Evolutionary conservation across 305 asterid species (phyloP).

Genomic region (Rubia tinctorum): DNA sequence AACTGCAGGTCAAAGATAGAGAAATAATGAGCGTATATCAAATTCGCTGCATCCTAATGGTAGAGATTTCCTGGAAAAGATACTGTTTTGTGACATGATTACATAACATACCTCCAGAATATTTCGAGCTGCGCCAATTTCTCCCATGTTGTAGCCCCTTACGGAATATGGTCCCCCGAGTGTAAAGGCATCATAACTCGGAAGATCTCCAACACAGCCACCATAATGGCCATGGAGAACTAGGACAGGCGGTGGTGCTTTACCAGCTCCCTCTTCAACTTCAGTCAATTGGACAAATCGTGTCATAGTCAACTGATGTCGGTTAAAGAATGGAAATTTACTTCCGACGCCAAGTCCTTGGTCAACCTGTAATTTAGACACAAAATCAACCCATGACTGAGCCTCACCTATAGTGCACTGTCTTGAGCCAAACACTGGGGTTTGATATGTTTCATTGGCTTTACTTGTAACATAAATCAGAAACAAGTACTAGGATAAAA

Average conservation of each 20-base stretch:
- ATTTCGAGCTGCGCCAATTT: constrained; percentile 94
- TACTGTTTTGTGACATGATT: background rate
- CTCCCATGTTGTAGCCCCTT: constrained; percentile 98
- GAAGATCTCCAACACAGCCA: constrained; percentile 97
- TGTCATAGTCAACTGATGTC: constrained; percentile 83
- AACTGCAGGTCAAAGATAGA: constrained; percentile 40
- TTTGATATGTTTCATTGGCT: background rate
- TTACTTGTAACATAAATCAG: background rate
- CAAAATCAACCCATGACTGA: constrained; percentile 3
- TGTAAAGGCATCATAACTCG: constrained; percentile 93
- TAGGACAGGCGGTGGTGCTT: constrained; percentile 87
- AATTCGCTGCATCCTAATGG: background rate
- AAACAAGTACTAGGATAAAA: background rate
- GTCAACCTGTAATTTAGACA: constrained; percentile 60
- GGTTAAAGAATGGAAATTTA: constrained; percentile 82
- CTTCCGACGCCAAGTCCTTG: constrained; percentile 96
- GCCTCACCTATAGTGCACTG: background rate
- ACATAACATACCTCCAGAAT: constrained; percentile 63
- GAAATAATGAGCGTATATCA: background rate
- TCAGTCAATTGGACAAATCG: constrained; percentile 68
- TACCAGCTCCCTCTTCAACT: constrained; percentile 92
- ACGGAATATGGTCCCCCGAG: constrained; percentile 97
- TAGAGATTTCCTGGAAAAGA: background rate
- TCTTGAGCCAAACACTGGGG: background rate
- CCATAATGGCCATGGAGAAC: constrained; percentile 97